Evolutionary conservation across 139 green algal genomes (phyloP), one percentile per base, ranked within the genome.

Genomic region (Raphidocelis subcapitata): DNA sequence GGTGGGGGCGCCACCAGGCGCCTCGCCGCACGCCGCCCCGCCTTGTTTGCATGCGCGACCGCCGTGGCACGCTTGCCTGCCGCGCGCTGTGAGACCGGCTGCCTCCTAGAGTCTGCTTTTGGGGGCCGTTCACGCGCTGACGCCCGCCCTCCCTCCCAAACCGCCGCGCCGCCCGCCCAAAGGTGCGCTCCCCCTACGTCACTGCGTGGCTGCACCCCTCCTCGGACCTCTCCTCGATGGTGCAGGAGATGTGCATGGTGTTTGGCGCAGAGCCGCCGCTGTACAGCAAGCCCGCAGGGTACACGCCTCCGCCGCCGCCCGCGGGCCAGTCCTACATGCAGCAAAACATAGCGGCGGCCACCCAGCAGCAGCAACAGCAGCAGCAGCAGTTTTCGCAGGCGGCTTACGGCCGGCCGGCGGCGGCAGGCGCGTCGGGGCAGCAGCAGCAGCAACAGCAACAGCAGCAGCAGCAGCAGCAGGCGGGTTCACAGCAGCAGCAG

Each of bases 191-290:
- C 44, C 62, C 74, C 15, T 91, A 82, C 79, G 49, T 88, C 2
- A 23, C n/a, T 0, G 63, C 81, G 46, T 92, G 87, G 85, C 31
- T 62, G 56, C 76, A 74, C 35, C 62, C 51, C 28, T 77, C 55
- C 47, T 83, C 73, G 62, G 88, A 88, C 47, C 69, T 94, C 32
- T 73, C 87, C 20, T 83, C 81, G 54, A 65, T 89, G 37, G 32
- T 79, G 16, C 76, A 88, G 31, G 86, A 91, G 79, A 81, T 88
- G 62, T 86, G 82, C 1, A 89, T 93, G 46, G 68, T 89, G 28
- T 97, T 97, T 81, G 90, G 92, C 18, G 61, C 82, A 2, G 88
- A 97, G 32, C 91, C 91, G 0, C 93, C 93, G 0, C 81, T 97
- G n/a, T 97, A 89, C 76, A 84, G 87, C 24, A 89, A 90, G 72